Conservation (phyloP, 345 rosid species). For the Kernera saxatilis region DNA sequence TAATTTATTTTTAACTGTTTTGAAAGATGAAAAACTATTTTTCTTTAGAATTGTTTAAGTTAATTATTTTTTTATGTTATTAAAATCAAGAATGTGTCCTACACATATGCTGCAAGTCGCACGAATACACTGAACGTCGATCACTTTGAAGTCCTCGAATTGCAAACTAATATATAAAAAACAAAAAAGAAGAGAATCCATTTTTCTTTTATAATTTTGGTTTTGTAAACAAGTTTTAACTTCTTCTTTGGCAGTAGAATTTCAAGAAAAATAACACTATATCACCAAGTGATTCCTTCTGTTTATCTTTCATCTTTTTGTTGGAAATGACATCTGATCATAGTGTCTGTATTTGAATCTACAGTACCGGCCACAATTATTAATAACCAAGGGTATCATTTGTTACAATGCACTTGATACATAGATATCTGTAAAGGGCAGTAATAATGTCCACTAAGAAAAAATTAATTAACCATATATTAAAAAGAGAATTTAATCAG, state of each 20-base stretch:
- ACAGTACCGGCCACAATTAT: background rate
- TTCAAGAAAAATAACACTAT: background rate
- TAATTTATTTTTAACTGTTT: background rate
- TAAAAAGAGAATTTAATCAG: background rate
- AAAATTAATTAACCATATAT: background rate
- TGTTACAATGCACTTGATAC: conserved; percentile 6
- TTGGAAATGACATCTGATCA: conserved; percentile 17
- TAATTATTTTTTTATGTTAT: background rate
- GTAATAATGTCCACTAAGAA: background rate
- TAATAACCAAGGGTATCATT: background rate
- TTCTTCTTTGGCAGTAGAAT: background rate
- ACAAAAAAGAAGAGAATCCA: background rate
- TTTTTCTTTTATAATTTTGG: background rate
- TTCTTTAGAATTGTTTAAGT: background rate
- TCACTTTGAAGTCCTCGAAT: conserved; percentile 13
- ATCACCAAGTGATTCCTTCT: conserved; percentile 16
- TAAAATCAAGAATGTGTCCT: background rate
- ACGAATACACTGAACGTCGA: conserved; percentile 14
- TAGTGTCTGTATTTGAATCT: conserved; percentile 12
- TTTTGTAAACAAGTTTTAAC: background rate
- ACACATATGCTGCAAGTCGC: background rate
- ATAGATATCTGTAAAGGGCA: background rate
- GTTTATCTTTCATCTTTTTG: conserved; percentile 12
- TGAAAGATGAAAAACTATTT: background rate
- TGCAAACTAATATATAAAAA: background rate